Base-by-base conservation (phyloP, 345 rosid genomes). In the Kandelia obovata region DNA sequence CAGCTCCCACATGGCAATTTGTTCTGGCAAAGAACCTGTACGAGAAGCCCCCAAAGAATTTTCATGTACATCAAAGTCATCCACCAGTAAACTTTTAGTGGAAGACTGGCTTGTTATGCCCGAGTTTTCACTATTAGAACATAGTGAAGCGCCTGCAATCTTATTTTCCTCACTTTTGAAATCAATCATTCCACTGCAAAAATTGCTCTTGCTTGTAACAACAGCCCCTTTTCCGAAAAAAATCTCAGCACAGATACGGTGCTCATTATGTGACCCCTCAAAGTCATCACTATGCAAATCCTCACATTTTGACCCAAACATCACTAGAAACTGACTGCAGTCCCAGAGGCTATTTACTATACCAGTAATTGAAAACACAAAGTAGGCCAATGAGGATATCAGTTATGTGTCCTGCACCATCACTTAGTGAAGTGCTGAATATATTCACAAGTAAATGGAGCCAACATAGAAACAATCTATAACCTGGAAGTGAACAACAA, bases 201-300 rank as follows among this genome's bases (percentile, higher is more conserved):
- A 84, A 75, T 79, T 75, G 70, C 81, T 81, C 69, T 80, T 82
- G 58, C 72, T 81, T 73, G 80, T 59, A 68, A 71, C 79, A 43
- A 68, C 74, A 23, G 72, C 11, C 69, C 74, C 85, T 66, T 72
- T 73, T 65, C 83, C 84, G 43, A 83, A 85, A 82, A 87, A 86
- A 67, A 85, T 79, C 68, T 92, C 73, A 17, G 79, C 70, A 76
- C 87, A 90, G 62, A 87, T 86, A 46, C 26, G 61, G 62, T 77
- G 86, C 62, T 92, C 95, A 43, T 81, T 73, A 52, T 28, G 74
- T 25, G 91, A 83, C 26, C 90, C 96, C 71, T 86, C 95, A 68
- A 88, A 86, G 75, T 77, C 75, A 74, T 81, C 95, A 77, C 71
- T 79, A 58, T 17, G 58, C 20, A 75, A 70, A 66, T 78, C 81